Conservation (phyloP, 1,284 basidiomycete species). For the Sanguinoderma infundibulare region DNA sequence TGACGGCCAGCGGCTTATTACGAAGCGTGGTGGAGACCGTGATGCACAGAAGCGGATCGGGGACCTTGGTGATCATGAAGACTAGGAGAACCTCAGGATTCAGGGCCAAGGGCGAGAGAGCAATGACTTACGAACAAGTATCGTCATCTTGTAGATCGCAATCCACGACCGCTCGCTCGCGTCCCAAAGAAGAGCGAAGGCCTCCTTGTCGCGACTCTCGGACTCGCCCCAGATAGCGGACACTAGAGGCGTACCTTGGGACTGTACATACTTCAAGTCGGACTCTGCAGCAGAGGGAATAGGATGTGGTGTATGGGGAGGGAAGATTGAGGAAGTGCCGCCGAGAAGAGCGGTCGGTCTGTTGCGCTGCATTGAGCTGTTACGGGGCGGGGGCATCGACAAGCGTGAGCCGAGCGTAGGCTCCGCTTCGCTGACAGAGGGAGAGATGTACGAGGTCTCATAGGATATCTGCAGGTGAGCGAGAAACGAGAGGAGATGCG, state of each 20-base stretch:
- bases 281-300: constrained; percentile 68
- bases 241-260: constrained; percentile 77
- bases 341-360: constrained; percentile 37
- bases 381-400: constrained; percentile 32
- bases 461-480: constrained; percentile 77
- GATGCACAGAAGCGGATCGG: constrained; percentile 78
- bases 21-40: constrained; percentile 82
- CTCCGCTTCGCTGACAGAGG: constrained; percentile 37
- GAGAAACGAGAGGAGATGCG: constrained; percentile 64
- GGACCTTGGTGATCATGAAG: constrained; percentile 72
- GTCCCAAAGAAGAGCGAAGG: constrained; percentile 68
- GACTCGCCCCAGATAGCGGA: constrained; percentile 76
- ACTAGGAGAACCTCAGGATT: constrained; percentile 43
- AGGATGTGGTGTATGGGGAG: constrained; percentile 77
- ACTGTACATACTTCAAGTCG: constrained; percentile 74
- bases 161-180: constrained; percentile 65
- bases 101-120: neutral
- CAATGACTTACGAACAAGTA: constrained; percentile 72
- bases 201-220: constrained; percentile 52
- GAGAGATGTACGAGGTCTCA: constrained; percentile 81
- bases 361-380: constrained; percentile 33
- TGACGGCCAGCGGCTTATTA: constrained; percentile 62
- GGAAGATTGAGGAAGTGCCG: constrained; percentile 66
- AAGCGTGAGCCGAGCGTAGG: constrained; percentile 20
- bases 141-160: constrained; percentile 73